These are phyloP conservation scores for Coniochaeta ligniaria DNA, from an alignment of 2,329 filamentous ascomycete species.

Conservation along the genomic window DNA sequence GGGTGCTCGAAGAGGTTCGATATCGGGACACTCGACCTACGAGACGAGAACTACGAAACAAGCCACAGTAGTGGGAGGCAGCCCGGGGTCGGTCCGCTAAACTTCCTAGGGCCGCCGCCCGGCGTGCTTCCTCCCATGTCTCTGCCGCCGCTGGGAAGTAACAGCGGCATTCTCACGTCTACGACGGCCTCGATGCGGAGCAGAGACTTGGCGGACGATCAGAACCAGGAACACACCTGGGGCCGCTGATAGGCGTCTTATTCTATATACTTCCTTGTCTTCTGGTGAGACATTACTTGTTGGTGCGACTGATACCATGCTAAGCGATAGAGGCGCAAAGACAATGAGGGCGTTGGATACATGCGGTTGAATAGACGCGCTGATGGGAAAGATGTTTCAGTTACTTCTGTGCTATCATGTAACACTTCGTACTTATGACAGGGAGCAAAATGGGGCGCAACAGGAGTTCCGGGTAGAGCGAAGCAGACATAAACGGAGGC, in stretches of 20 bases:
- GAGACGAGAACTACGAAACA: constrained; percentile 21
- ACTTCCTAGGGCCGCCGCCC: constrained; percentile 11
- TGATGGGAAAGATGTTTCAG: background rate
- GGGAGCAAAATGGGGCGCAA: too few relatives aligned
- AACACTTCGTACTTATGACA: background rate
- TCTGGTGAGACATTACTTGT: background rate
- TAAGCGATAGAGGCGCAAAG: background rate
- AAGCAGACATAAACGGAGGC: background rate
- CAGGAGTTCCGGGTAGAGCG: background rate
- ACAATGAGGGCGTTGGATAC: background rate
- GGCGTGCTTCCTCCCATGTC: constrained; percentile 20
- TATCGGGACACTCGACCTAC: constrained; percentile 42
- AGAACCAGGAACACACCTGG: background rate
- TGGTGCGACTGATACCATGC: background rate
- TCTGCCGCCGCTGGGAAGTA: constrained; percentile 16
- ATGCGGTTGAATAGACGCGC: background rate
- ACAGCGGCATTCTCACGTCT: constrained; percentile 12
- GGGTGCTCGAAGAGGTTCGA: constrained; percentile 65
- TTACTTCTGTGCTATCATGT: background rate
- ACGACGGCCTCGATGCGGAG: constrained; percentile 14
- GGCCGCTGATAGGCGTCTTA: background rate
- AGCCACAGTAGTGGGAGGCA: constrained; percentile 9
- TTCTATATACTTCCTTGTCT: background rate
- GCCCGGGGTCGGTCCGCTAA: constrained; percentile 8
- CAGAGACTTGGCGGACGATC: constrained; percentile 8